These are phyloP conservation scores for Metarhizium robertsii DNA, from an alignment of 2,329 filamentous ascomycete species.

Conservation along the genomic window DNA sequence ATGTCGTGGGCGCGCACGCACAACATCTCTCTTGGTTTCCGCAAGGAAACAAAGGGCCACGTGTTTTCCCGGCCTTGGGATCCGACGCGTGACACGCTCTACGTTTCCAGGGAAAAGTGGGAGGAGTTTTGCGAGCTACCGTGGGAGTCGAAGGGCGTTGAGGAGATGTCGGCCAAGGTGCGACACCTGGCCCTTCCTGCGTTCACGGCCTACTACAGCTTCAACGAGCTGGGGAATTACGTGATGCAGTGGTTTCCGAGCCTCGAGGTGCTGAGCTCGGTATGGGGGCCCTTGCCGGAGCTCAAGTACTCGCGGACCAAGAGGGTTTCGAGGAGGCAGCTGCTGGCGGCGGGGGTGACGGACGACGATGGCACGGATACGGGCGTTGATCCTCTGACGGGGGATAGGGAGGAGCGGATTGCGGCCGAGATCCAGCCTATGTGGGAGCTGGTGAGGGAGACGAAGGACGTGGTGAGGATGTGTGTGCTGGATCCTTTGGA, in stretches of 20 bases:
- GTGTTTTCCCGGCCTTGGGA: slow-evolving; percentile 7
- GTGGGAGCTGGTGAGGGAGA: slow-evolving; percentile 7
- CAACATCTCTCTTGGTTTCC: slow-evolving; percentile 3
- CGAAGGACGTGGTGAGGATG: slow-evolving; percentile 9
- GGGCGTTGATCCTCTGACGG: slow-evolving; percentile 1
- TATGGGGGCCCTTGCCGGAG: slow-evolving; percentile 15
- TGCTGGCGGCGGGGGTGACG: not conserved
- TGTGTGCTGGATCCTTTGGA: slow-evolving; percentile 4
- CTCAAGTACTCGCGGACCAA: not conserved
- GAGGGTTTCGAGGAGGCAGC: not conserved
- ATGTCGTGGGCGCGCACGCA: slow-evolving; percentile 9
- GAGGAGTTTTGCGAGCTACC: slow-evolving; percentile 8
- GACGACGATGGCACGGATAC: not conserved
- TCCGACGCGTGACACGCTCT: slow-evolving; percentile 1
- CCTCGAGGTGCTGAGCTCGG: slow-evolving; percentile 11
- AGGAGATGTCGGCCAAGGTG: slow-evolving; percentile 8
- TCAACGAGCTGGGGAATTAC: slow-evolving; percentile 6
- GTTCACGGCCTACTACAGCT: slow-evolving; percentile 17
- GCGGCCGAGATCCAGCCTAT: slow-evolving; percentile 7
- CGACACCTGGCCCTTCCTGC: slow-evolving; percentile 16
- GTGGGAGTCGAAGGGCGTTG: not conserved
- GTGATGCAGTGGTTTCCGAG: slow-evolving; percentile 10
- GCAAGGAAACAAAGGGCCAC: not conserved
- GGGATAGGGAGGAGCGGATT: slow-evolving; percentile 1
- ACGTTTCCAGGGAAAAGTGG: slow-evolving; percentile 9